A percentile compares a stretch with the other conserved stretches of the same genome.
These are phyloP conservation scores for Exophiala calicioides DNA, from an alignment of 2,329 filamentous ascomycete species.

Conservation along the genomic window DNA sequence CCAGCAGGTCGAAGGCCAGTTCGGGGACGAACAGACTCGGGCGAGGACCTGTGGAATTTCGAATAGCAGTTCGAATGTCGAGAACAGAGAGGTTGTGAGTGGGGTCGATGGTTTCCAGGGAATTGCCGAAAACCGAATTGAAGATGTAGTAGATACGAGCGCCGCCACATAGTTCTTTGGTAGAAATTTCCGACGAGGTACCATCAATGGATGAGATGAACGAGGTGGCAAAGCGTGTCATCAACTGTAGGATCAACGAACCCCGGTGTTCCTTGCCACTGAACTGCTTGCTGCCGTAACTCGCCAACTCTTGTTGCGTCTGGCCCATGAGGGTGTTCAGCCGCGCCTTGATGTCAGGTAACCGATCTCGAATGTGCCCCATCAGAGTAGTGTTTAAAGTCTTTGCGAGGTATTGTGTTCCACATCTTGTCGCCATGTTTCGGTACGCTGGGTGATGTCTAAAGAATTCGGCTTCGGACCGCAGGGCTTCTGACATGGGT, in stretches of 20 bases:
- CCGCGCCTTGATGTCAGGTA: constrained; percentile 97
- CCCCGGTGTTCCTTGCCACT: constrained; percentile 95
- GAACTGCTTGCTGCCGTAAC: constrained; percentile 97
- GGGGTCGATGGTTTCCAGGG: constrained; percentile 91
- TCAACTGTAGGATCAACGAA: constrained; percentile 90
- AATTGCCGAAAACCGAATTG: constrained; percentile 97
- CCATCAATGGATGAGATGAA: constrained; percentile 99
- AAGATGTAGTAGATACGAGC: constrained; percentile 98
- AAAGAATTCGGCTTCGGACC: constrained; percentile 92
- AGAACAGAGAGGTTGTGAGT: constrained; percentile 91
- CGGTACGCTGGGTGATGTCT: constrained; percentile 94
- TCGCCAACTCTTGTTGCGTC: constrained; percentile 95
- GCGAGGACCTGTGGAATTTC: constrained; percentile 93
- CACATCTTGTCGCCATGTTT: constrained; percentile 91
- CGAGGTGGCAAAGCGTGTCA: constrained; percentile 96
- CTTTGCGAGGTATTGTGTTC: constrained; percentile 91
- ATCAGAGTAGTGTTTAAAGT: constrained; percentile 94
- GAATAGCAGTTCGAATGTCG: constrained; percentile 94
- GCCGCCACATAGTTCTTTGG: constrained; percentile 93
- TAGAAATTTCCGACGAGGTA: constrained; percentile 97
- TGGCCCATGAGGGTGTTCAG: constrained; percentile 99
- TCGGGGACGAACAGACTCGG: constrained; percentile 97
- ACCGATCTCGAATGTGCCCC: constrained; percentile 89
- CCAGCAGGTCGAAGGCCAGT: constrained; percentile 93
- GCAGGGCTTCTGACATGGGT: constrained; percentile 86